A percentile compares a stretch with the other conserved stretches of the same genome.
These are phyloP conservation scores for Termitomyces sp. DNA, from an alignment of 1,284 basidiomycete species.

Conservation along the genomic window DNA sequence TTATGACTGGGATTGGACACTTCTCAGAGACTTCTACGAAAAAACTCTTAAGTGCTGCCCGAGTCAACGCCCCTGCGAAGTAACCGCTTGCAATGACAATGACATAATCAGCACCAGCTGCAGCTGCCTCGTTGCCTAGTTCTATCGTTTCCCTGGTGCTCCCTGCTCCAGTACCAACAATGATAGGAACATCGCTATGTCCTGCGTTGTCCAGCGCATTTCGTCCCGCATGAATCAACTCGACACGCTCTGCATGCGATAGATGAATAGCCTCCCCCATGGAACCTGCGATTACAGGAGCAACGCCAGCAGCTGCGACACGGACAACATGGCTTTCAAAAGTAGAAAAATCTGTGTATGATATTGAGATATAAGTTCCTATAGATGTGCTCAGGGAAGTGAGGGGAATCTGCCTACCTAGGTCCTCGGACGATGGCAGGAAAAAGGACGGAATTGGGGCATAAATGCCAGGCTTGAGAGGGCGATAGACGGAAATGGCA, in stretches of 20 bases:
- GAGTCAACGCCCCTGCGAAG: slow-evolving; percentile 73
- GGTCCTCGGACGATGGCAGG: slow-evolving; percentile 67
- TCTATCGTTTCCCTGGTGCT: slow-evolving; percentile 80
- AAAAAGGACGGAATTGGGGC: slow-evolving; percentile 88
- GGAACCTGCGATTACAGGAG: slow-evolving; percentile 76
- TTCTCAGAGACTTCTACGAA: slow-evolving; percentile 73
- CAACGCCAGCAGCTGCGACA: slow-evolving; percentile 68
- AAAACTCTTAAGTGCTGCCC: slow-evolving; percentile 71
- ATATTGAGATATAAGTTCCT: slow-evolving; percentile 8
- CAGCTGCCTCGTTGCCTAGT: slow-evolving; percentile 68
- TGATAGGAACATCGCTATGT: slow-evolving; percentile 58
- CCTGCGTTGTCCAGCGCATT: slow-evolving; percentile 67
- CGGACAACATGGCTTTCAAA: slow-evolving; percentile 73
- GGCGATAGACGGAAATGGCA: slow-evolving; percentile 32
- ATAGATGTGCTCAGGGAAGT: not conserved
- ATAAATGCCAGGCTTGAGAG: slow-evolving; percentile 75
- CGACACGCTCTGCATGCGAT: slow-evolving; percentile 64
- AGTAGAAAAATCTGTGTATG: slow-evolving; percentile 55
- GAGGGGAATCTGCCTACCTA: slow-evolving; percentile 49
- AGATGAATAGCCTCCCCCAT: slow-evolving; percentile 84
- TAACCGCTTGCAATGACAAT: slow-evolving; percentile 87
- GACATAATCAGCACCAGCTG: slow-evolving; percentile 77
- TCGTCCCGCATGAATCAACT: slow-evolving; percentile 68
- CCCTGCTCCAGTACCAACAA: slow-evolving; percentile 79
- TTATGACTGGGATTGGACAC: slow-evolving; percentile 81